Base-by-base conservation (phyloP, 2,329 filamentous ascomycete species). In the Tolypocladium sp. region DNA sequence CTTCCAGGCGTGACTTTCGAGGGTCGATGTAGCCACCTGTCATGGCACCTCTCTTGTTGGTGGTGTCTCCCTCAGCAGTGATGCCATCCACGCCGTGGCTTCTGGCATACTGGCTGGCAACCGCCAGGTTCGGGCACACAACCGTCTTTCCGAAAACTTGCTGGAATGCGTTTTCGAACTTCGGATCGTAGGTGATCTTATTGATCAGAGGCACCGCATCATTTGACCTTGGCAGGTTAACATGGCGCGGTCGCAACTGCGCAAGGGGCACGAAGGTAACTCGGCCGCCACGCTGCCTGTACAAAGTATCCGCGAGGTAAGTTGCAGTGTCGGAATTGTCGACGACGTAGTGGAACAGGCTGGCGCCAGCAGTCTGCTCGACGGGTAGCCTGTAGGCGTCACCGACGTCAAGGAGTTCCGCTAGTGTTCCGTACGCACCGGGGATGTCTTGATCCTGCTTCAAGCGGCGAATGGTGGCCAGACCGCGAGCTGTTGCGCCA, bases 111-210 rank as follows among this genome's bases (percentile, higher is more conserved):
- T 97, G 92, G 15, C 89, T 85, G 55, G 92, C 94, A 60, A 96
- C 85, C 55, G 90, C 85, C 62, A 99, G 77, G 65, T 91, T 96
- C 3, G 93, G 92, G 65, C 94, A 97, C 59, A 99, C 89, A 57
- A 99, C 91, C 0, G 91, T 94, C 73, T 91, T 95, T 54, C 92
- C 94, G 74, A 99, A 99, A 0, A 99, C 91, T 70, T 97, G 92
- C 69, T 90, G 87, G 71, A 99, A 94, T 0, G 94, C 94, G 66
- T 85, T 88, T 60, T 95, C 91, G 66, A 88, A 97, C 62, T 77
- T 80, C 2, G 81, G 69, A 57, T 97, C 89, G 68, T 88, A 99
- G 55, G 85, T 82, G 61, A 97, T 83, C 74, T 95, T 96, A 68
- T 86, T 88, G 59, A 97, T 80, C 66, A 99, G 84, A 1, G 92